A percentile compares a stretch with the other conserved stretches of the same genome.
phyloP scores from a whole-genome alignment of 139 green algal genomes.

The Closterium sp. region DNA sequence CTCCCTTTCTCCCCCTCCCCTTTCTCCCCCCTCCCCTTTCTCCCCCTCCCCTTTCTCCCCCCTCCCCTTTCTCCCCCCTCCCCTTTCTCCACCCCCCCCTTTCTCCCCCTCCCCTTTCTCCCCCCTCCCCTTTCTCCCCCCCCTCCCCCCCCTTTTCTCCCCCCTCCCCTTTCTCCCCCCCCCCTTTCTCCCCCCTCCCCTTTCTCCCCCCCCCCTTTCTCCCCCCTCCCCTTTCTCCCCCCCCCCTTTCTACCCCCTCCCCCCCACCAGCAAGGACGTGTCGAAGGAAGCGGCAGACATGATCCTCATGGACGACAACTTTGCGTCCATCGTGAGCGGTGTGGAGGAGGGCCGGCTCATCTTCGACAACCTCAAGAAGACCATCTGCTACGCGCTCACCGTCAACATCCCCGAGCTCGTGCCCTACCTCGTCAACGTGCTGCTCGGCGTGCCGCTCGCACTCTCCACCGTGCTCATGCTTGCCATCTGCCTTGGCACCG shows the following conservation, averaged over 20 bases:
- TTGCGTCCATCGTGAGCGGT: conserved; percentile 78
- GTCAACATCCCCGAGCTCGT: conserved; percentile 75
- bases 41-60: too few species aligned
- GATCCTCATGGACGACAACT: conserved; percentile 85
- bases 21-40: too few species aligned
- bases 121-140: too few species aligned
- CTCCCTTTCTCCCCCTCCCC: too few species aligned
- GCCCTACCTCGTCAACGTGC: conserved; percentile 71
- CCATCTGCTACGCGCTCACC: conserved; percentile 77
- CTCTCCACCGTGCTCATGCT: conserved; percentile 77
- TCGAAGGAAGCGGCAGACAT: conserved; percentile 81
- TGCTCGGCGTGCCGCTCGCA: conserved; percentile 62
- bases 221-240: background rate
- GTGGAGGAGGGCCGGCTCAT: conserved; percentile 79
- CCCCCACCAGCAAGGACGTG: conserved; percentile 55
- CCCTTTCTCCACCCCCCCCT: too few species aligned
- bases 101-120: too few species aligned
- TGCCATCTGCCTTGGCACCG: conserved; percentile 73
- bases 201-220: background rate
- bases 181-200: background rate
- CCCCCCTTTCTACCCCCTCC: background rate
- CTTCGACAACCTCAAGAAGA: conserved; percentile 87
- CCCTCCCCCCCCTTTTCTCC: too few species aligned
- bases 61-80: too few species aligned
- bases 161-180: background rate